phyloP scores from a whole-genome alignment of 805 yeast genomes.

The Tetrapisispora fleetii region DNA sequence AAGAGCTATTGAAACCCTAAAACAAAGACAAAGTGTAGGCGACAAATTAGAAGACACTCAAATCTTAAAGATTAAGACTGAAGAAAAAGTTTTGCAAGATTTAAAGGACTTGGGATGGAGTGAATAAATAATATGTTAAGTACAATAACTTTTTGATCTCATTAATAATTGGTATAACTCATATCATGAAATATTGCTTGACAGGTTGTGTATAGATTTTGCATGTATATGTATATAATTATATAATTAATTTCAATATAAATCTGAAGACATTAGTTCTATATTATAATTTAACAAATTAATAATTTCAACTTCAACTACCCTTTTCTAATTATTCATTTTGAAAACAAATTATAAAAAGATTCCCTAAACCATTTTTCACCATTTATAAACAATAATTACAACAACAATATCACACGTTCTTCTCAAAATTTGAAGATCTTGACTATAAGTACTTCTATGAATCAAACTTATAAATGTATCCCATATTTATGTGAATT shows the following conservation, averaged over 20 bases:
- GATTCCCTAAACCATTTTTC: too few relatives aligned
- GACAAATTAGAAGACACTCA: constrained; percentile 91
- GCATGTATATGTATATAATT: constrained; percentile 1
- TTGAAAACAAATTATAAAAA: too few relatives aligned
- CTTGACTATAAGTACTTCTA: too few relatives aligned
- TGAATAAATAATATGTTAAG: constrained; percentile 19
- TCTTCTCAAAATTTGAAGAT: neutral
- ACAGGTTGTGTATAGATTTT: neutral
- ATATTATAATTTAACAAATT: too few relatives aligned
- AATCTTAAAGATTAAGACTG: constrained; percentile 78
- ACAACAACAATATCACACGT: neutral
- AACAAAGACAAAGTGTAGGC: constrained; percentile 72
- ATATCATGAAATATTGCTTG: neutral
- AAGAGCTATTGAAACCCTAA: constrained; percentile 88
- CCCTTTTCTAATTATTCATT: too few relatives aligned
- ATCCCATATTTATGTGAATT: too few relatives aligned
- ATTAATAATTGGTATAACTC: neutral
- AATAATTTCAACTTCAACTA: too few relatives aligned
- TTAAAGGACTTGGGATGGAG: constrained; percentile 68
- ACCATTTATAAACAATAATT: too few relatives aligned
- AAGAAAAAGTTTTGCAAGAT: constrained; percentile 68
- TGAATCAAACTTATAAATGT: too few relatives aligned
- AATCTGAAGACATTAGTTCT: neutral
- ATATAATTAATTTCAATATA: neutral
- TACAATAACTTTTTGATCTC: neutral